Evolutionary conservation across 306 rosid species (phyloP), one percentile per base, ranked within the genome.

Genomic region (Lathyrus sativus): DNA sequence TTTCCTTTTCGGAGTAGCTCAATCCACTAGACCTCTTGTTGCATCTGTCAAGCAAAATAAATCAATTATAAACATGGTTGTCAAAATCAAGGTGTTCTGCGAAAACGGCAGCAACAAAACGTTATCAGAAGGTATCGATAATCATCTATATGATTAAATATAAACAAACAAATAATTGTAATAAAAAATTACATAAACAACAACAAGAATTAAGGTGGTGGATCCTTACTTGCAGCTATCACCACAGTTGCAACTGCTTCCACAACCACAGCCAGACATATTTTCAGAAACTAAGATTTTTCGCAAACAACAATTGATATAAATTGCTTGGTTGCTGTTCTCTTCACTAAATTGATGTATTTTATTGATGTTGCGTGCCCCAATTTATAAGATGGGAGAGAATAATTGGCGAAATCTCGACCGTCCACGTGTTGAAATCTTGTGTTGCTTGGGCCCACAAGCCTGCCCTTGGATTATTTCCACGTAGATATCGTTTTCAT

Each of bases 201-300:
- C 3, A 37, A 12, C 15, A 48, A 2, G 2, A 5, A 22, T 51
- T 19, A 51, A 51, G 58, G 33, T 19, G 7, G 14, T 10, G 1
- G 56, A 18, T 50, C 7, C 66, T 43, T 65, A 88, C 88, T 19
- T 59, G 58, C 93, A 87, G 76, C 55, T 29, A n/a, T 78, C 2
- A 13, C 88, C 89, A 9, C 96, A 87, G 1, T 19, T 59, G 46
- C 93, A 87, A 72, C 55, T 29, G 11, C 79, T 2, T 29, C 88
- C 89, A 9, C 96, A 87, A 2, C 77, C 79, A 61, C 95, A 83
- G 80, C 89, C 70, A 15, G 96, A 77, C 91, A 83, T 89, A 8
- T 55, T 83, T 44, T 26, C 5, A 1, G 15, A 54, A 24, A 57
- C 58, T 3, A 14, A 33, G 17, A 39, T 3, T 28, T 45, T 8